phyloP scores from a whole-genome alignment of 2,329 filamentous ascomycete species.

The Proliferodiscus dingleyae region DNA sequence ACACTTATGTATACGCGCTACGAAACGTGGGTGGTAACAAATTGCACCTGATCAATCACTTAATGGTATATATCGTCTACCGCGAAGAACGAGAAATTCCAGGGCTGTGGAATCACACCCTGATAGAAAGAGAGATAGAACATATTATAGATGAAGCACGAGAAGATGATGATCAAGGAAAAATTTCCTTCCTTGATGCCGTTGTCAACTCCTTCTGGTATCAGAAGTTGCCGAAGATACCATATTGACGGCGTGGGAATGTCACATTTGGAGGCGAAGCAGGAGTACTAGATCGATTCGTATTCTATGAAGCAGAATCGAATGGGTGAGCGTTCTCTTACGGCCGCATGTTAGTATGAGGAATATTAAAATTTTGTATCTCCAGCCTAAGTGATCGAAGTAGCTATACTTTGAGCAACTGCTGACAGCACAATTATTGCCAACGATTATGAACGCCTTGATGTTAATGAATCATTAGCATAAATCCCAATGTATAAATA shows the following conservation, averaged over 20 bases:
- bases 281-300: no score
- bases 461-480: no score
- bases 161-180: conserved; percentile 9
- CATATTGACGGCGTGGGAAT: not conserved
- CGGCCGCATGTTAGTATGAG: no score
- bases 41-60: conserved; percentile 12
- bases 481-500: no score
- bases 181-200: conserved; percentile 6
- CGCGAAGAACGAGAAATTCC: not conserved
- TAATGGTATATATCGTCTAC: conserved; percentile 1
- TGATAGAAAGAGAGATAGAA: not conserved
- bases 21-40: conserved; percentile 19
- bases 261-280: not conserved
- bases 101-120: no score
- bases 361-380: no score
- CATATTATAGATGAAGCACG: conserved; percentile 12
- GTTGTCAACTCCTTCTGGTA: not conserved
- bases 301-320: no score
- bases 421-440: no score
- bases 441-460: no score
- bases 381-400: no score
- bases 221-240: not conserved
- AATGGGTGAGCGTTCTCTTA: no score
- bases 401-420: no score
- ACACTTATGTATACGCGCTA: conserved; percentile 16